Percentiles rank a stretch among this genome's conserved stretches.
phyloP scores from a whole-genome alignment of 2,329 filamentous ascomycete genomes.

The Neopestalotiopsis clavispora region DNA sequence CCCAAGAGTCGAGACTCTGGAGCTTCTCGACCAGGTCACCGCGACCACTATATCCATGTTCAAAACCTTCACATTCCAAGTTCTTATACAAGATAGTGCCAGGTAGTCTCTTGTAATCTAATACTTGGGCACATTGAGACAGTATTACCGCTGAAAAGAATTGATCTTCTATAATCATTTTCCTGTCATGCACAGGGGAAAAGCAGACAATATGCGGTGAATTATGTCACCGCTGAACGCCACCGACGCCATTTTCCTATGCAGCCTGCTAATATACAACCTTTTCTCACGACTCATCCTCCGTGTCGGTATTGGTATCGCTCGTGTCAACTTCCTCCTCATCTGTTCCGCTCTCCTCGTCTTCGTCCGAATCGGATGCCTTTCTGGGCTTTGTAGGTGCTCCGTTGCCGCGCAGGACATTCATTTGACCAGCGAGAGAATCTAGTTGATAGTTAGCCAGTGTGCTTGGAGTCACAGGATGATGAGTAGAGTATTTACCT shows the following conservation, averaged over 20 bases:
- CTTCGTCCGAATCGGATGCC: conserved; percentile 59
- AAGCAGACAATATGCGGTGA: conserved; percentile 4
- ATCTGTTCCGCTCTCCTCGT: conserved; percentile 85
- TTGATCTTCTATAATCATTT: conserved; percentile 4
- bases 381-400: conserved; percentile 63
- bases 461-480: neutral
- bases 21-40: too few relatives aligned
- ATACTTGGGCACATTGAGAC: too few relatives aligned
- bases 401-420: conserved; percentile 76
- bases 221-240: conserved; percentile 13
- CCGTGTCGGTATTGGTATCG: conserved; percentile 72
- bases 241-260: conserved; percentile 17
- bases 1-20: too few relatives aligned
- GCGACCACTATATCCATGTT: too few relatives aligned
- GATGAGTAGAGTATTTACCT: conserved; percentile 64
- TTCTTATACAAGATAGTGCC: neutral
- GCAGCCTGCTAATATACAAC: conserved; percentile 11
- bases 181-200: conserved; percentile 1
- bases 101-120: neutral
- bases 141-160: neutral
- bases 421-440: conserved; percentile 90
- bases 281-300: conserved; percentile 57
- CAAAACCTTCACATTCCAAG: too few relatives aligned
- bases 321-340: conserved; percentile 71
- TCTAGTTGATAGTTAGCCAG: conserved; percentile 48